These are phyloP conservation scores for Erodium chrysanthum DNA, from an alignment of 441 rosid genomes.

Conservation along the genomic window DNA sequence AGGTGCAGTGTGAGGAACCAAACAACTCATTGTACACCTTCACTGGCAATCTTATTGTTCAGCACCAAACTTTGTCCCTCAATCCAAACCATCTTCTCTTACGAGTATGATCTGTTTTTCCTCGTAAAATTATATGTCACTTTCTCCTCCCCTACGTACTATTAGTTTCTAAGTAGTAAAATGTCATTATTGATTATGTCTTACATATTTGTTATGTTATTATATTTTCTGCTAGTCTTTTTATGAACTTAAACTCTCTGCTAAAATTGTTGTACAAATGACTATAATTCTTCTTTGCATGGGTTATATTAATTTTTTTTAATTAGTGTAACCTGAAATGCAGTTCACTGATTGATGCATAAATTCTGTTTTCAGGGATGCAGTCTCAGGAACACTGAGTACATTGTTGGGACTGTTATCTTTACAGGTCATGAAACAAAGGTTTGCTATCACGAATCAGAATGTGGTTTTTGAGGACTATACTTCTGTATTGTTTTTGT, in stretches of 20 bases:
- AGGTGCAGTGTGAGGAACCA: slow-evolving; percentile 97
- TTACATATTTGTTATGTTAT: background rate
- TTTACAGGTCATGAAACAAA: slow-evolving; percentile 92
- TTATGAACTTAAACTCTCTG: background rate
- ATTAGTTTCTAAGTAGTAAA: slow-evolving; percentile 11
- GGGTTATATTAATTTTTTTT: too few species aligned
- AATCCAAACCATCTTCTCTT: slow-evolving; percentile 85
- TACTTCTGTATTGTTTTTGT: too few species aligned
- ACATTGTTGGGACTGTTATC: slow-evolving; percentile 69
- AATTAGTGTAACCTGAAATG: too few species aligned
- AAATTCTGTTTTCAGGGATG: slow-evolving; percentile 63
- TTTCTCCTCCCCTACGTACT: background rate
- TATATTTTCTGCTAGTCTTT: background rate
- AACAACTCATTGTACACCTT: slow-evolving; percentile 92
- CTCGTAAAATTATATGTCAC: background rate
- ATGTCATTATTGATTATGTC: slow-evolving; percentile 6
- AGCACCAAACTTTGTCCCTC: slow-evolving; percentile 82
- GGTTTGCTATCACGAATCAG: slow-evolving; percentile 37
- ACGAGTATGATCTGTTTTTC: slow-evolving; percentile 48
- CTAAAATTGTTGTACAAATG: background rate
- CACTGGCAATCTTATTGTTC: slow-evolving; percentile 83
- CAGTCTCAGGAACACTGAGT: slow-evolving; percentile 92
- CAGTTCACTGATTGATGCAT: slow-evolving; percentile 13
- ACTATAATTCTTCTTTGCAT: background rate
- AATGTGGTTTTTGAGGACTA: background rate